Percentiles rank a stretch among this genome's conserved stretches.
These are phyloP conservation scores for Tricholomella constricta DNA, from an alignment of 768 basidiomycete genomes.

Conservation along the genomic window DNA sequence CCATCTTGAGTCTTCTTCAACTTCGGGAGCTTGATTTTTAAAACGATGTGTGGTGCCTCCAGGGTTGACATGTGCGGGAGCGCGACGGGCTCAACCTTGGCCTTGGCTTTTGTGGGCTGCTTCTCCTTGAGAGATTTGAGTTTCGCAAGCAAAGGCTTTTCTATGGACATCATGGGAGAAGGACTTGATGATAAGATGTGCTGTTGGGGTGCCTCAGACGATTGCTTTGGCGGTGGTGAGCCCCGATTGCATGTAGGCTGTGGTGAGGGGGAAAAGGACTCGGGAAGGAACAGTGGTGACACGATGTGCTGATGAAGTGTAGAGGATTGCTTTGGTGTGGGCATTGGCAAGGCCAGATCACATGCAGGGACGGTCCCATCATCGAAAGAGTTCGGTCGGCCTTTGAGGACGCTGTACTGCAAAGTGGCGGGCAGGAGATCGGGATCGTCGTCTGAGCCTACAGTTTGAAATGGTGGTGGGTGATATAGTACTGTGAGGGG, in stretches of 20 bases:
- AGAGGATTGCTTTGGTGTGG: no score
- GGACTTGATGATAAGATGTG: no score
- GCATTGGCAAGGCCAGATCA: no score
- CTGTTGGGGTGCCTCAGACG: no score
- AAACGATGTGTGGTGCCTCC: conserved; percentile 1
- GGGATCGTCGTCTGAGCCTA: not conserved
- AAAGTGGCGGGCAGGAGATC: not conserved
- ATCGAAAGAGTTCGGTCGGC: not conserved
- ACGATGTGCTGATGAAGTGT: no score
- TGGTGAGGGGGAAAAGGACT: not conserved
- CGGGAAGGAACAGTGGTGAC: not conserved
- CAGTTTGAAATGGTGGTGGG: no score
- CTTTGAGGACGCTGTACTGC: not conserved
- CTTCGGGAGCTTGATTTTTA: conserved; percentile 14
- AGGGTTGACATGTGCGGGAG: no score
- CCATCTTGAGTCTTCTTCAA: conserved; percentile 4
- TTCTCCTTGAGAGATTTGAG: conserved; percentile 8
- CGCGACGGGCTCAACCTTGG: not conserved
- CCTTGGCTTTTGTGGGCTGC: not conserved
- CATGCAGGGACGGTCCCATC: conserved; percentile 10
- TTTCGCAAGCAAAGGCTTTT: not conserved
- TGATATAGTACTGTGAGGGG: no score
- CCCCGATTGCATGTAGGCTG: not conserved
- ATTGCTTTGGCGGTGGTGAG: not conserved
- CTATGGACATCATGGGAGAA: no score